Base-by-base conservation (phyloP, 768 basidiomycete genomes). In the Trametes coccinea region DNA sequence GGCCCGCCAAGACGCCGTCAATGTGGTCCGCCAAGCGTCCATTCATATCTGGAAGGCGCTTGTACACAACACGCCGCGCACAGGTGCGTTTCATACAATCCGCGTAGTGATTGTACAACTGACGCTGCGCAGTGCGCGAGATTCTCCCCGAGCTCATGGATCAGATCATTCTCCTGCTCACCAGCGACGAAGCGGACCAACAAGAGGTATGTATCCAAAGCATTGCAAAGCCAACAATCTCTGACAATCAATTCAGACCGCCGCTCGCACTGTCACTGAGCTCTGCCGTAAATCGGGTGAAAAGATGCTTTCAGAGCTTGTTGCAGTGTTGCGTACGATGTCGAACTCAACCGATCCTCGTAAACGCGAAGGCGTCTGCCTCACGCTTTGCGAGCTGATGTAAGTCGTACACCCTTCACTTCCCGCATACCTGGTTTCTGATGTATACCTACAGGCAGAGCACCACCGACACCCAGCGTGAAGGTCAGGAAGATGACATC, bases 21-120 rank as follows among this genome's bases (percentile, higher is more conserved):
- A 85, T 44, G 83, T 88, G 47, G 95, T 98, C 40, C 87, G 96
- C 43, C 92, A 93, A 71, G 86, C 93, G 2, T 92, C 95, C 0
- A 85, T 96, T 47, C 93, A 93, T 59, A 97, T 98, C 65, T 99
- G 97, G 97, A 98, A 98, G 76, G 96, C 94, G 4, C 80, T 98
- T 64, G 95, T 99, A 9, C 85, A 93, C 72, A 98, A 96, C 68
- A 96, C 94, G 0, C 95, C 93, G 5, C 81, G 89, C 47, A 96
- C 94, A 65, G 89, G 93, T 93, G 71, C 59, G 77, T n/a, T 47
- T 51, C 37, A 54, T 39, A 34, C 22, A 14, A 51, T 37, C 40
- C 41, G 29, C 46, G 14, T 59, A 11, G 10, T 45, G 13, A n/a
- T 3, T 13, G 43, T 5, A 33, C 47, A 22, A 2, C 53, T 53